These are phyloP conservation scores for Entoloma clypeatum DNA, from an alignment of 1,284 basidiomycete species.

Conservation along the genomic window DNA sequence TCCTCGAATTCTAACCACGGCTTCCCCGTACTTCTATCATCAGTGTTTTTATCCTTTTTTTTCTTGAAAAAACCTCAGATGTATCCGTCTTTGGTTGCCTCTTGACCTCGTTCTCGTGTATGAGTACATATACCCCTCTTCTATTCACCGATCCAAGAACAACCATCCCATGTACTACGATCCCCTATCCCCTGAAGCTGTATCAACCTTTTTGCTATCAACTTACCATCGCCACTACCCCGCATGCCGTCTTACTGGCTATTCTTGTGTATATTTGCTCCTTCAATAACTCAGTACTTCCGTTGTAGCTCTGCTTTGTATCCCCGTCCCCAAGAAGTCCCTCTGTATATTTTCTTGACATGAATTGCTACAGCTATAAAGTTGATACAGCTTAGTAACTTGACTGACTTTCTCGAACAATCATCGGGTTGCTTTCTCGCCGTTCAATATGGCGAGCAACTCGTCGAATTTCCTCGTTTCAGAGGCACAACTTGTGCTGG, in stretches of 20 bases:
- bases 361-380: conserved; percentile 3
- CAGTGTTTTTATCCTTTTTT: no score
- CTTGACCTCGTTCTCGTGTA: no score
- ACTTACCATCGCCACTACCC: conserved; percentile 1
- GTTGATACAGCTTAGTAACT: background rate
- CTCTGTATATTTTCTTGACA: conserved; percentile 17
- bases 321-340: conserved; percentile 7
- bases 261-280: conserved; percentile 11
- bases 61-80: no score
- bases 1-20: conserved; percentile 61
- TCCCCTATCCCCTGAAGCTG: conserved; percentile 18
- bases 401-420: background rate
- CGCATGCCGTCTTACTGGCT: conserved; percentile 8
- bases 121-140: no score
- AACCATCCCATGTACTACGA: no score
- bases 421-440: background rate
- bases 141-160: no score
- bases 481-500: conserved; percentile 69
- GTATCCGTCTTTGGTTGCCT: no score
- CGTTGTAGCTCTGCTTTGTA: background rate
- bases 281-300: conserved; percentile 9
- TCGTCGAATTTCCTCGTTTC: conserved; percentile 45
- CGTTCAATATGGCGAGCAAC: conserved; percentile 23
- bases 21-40: background rate
- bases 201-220: conserved; percentile 19